Conservation (phyloP, 2,329 filamentous ascomycete species). For the Nothophaeocryptopus gaeumannii region DNA sequence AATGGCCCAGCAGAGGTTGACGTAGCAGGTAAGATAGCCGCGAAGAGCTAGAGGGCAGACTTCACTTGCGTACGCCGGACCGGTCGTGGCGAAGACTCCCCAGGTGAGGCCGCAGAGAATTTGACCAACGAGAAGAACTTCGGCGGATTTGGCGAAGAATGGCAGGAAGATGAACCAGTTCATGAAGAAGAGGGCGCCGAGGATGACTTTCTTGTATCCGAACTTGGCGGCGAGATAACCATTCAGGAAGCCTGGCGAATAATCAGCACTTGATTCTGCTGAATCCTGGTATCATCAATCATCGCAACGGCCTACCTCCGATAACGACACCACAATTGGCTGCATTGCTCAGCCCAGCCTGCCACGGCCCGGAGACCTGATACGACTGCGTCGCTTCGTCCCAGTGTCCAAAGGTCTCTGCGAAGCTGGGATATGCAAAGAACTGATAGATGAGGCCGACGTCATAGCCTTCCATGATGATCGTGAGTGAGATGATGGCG, state of each 20-base stretch:
- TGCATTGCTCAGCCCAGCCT: conserved; percentile 43
- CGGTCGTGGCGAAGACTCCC: conserved; percentile 17
- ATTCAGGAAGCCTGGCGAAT: conserved; percentile 33
- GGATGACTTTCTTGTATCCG: conserved; percentile 17
- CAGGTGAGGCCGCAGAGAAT: conserved; percentile 30
- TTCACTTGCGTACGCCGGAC: conserved; percentile 16
- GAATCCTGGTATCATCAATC: not conserved
- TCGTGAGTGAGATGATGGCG: conserved; percentile 53
- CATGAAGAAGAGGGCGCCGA: conserved; percentile 13
- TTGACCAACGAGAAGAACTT: conserved; percentile 34
- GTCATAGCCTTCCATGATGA: conserved; percentile 62
- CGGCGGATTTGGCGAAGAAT: conserved; percentile 14
- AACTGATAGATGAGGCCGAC: conserved; percentile 33
- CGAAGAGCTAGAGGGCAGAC: conserved; percentile 49
- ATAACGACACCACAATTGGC: conserved; percentile 55
- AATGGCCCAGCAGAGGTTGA: conserved; percentile 44
- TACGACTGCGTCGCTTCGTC: conserved; percentile 1
- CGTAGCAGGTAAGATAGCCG: conserved; percentile 57
- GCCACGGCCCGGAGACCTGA: conserved; percentile 35
- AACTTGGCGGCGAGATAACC: conserved; percentile 50
- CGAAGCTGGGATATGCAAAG: conserved; percentile 42
- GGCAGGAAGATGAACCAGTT: conserved; percentile 42
- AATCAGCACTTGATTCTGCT: not conserved
- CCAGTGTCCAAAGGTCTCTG: conserved; percentile 51
- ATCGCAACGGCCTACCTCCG: conserved; percentile 35